phyloP scores from a whole-genome alignment of 2,329 filamentous ascomycete species.

The Clarireedia paspali region DNA sequence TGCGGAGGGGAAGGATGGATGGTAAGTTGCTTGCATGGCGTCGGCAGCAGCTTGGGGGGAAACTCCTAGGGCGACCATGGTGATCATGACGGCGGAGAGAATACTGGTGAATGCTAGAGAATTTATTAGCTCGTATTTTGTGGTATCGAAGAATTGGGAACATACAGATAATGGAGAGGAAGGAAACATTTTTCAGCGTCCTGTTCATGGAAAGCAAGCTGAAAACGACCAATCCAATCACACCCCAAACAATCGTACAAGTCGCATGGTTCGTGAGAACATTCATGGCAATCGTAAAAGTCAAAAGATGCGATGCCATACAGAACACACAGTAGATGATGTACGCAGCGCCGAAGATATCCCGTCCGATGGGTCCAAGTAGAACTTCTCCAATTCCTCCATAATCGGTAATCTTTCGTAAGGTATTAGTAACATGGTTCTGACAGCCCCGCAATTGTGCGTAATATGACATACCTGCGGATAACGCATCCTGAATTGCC shows the following conservation, averaged over 20 bases:
- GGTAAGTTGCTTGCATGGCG: conserved; percentile 32
- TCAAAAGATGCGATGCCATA: conserved; percentile 52
- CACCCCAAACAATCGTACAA: conserved; percentile 48
- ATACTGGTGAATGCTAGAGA: conserved; percentile 46
- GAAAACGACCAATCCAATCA: conserved; percentile 43
- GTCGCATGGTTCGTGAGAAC: conserved; percentile 44
- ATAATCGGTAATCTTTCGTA: conserved; percentile 32
- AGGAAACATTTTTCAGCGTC: conserved; percentile 47
- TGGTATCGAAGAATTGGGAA: background rate
- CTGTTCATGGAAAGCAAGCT: conserved; percentile 45
- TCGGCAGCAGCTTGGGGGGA: background rate
- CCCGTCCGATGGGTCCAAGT: conserved; percentile 34
- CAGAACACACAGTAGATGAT: conserved; percentile 51
- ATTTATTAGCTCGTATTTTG: background rate
- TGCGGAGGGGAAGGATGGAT: conserved; percentile 33
- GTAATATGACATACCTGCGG: conserved; percentile 33
- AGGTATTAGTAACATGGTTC: too few relatives aligned
- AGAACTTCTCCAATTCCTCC: conserved; percentile 50
- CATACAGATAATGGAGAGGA: conserved; percentile 44
- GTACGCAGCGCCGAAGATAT: conserved; percentile 43
- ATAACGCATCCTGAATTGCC: conserved; percentile 47
- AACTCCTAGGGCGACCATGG: conserved; percentile 43
- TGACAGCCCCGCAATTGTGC: too few relatives aligned
- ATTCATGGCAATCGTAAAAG: conserved; percentile 52
- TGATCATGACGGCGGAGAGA: conserved; percentile 44